These are phyloP conservation scores for Aureobasidium sp. DNA, from an alignment of 2,329 filamentous ascomycete genomes.

Conservation along the genomic window DNA sequence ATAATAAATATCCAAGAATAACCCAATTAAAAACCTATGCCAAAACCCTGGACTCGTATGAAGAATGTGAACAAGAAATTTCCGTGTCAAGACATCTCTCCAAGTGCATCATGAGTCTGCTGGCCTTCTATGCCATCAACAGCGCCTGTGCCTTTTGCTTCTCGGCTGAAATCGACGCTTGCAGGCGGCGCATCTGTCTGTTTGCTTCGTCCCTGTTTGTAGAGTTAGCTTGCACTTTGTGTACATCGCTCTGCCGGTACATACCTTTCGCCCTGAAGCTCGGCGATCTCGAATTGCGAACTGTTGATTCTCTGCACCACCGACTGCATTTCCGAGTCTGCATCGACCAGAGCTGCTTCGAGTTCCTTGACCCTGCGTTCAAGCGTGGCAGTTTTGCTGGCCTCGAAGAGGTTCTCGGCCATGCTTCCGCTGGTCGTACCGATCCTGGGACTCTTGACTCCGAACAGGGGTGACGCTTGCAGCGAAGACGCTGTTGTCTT, in stretches of 20 bases:
- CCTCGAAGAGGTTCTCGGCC: conserved; percentile 15
- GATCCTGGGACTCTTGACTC: conserved; percentile 51
- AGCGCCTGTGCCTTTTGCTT: conserved; percentile 17
- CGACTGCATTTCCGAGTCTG: conserved; percentile 76
- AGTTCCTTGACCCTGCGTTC: conserved; percentile 76
- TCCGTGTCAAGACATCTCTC: not conserved
- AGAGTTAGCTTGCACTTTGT: conserved; percentile 42
- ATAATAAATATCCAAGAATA: conserved; percentile 7
- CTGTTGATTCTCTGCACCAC: conserved; percentile 76
- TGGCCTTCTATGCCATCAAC: conserved; percentile 10
- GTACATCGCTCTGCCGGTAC: conserved; percentile 54
- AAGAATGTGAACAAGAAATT: not conserved
- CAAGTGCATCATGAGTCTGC: not conserved
- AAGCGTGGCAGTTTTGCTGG: conserved; percentile 3
- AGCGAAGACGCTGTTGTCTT: conserved; percentile 54
- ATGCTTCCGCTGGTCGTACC: conserved; percentile 56
- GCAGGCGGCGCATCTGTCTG: conserved; percentile 17
- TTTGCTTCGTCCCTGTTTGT: conserved; percentile 32
- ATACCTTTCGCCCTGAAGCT: conserved; percentile 69
- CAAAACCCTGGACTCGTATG: not conserved
- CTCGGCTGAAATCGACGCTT: conserved; percentile 16
- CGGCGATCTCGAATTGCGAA: conserved; percentile 75
- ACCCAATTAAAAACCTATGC: conserved; percentile 5
- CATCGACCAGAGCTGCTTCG: conserved; percentile 69
- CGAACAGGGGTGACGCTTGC: conserved; percentile 39